phyloP scores from a whole-genome alignment of 306 rosid genomes.

The Sicyos baderoa region DNA sequence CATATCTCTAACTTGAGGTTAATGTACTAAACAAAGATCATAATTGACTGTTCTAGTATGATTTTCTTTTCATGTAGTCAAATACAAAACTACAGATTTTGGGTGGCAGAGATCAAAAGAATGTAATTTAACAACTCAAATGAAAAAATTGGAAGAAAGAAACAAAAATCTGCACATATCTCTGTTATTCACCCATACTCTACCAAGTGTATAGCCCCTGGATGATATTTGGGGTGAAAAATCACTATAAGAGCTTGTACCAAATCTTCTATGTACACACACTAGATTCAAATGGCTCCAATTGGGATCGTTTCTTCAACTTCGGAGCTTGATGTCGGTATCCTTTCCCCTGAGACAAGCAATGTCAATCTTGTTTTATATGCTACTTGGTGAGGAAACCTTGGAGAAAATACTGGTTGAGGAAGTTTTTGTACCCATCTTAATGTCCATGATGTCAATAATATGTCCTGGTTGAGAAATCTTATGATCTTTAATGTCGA shows the following conservation, averaged over 20 bases:
- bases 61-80: background rate
- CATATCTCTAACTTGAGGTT: slow-evolving; percentile 8
- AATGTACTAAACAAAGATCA: background rate
- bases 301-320: slow-evolving; percentile 5
- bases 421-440: slow-evolving; percentile 30
- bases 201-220: background rate
- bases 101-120: background rate
- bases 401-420: slow-evolving; percentile 31
- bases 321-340: background rate
- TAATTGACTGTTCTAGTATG: background rate
- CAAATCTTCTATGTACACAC: slow-evolving; percentile 5
- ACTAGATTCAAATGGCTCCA: slow-evolving; percentile 12
- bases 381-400: slow-evolving; percentile 25
- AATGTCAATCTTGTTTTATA: slow-evolving; percentile 15
- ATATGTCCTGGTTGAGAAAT: slow-evolving; percentile 70
- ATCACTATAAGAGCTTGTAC: slow-evolving; percentile 6
- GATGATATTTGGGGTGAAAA: background rate
- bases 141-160: background rate
- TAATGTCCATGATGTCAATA: slow-evolving; percentile 61
- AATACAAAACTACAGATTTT: background rate
- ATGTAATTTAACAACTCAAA: background rate
- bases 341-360: background rate
- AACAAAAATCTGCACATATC: slow-evolving; percentile 11
- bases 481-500: slow-evolving; percentile 25
- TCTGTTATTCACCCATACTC: slow-evolving; percentile 5